Evolutionary conservation across 257 asterid species (phyloP), one percentile per base, ranked within the genome.

Genomic region (Rehmannia glutinosa): DNA sequence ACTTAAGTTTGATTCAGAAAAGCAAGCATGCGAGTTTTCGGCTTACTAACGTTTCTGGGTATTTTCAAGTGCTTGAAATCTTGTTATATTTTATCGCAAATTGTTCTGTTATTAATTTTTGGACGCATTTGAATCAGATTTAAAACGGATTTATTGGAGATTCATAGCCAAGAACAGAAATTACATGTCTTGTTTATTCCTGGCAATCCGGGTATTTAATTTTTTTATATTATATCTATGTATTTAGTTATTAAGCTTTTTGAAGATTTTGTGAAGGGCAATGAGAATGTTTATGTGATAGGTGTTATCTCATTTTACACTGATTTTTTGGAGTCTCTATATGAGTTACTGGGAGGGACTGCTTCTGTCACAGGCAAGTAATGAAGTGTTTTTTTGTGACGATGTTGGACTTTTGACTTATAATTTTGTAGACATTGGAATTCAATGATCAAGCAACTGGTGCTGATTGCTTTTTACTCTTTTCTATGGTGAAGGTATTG

Each of bases 251-350:
- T 32, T 5, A 32, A n/a, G n/a, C 38, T 41, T 35, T 30, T 9
- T 55, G 5, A 27, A 36, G n/a, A 25, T 32, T 9, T 33, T 17
- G 43, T n/a, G 23, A 62, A 73, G 53, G 65, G 20, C 21, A 23
- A 46, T 70, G 50, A 32, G 17, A 59, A 38, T 75, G 68, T 41
- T 77, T 72, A 24, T 71, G 68, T 47, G 63, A 68, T 77, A 93
- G 97, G 99, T 73, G 83, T 90, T 56, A n/a, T 88, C 52, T 78
- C 96, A 11, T 93, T 93, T 75, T 93, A 93, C 82, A 75, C 81
- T 66, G 75, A 75, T 11, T 90, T 88, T 75, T 64, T 93, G 89
- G 97, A 86, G 77, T 84, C 85, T 23, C 70, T 93, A 0, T 88
- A 64, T 78, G 90, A 78, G 75, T 83, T 82, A 28, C 55, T 90